Base-by-base conservation (phyloP, 2,329 filamentous ascomycete species). In the Gnomoniopsis sp. region DNA sequence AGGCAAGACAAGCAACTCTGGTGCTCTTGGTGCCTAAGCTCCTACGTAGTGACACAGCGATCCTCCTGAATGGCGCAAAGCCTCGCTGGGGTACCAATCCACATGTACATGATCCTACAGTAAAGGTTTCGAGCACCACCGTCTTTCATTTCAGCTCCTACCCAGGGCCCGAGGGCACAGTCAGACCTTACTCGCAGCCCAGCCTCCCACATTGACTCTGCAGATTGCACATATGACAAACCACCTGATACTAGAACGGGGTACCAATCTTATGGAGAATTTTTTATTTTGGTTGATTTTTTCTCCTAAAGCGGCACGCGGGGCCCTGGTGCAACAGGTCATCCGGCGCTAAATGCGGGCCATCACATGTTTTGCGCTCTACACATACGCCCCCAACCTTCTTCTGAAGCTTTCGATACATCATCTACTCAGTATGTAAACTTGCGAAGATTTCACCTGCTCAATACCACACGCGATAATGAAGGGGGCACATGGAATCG, bases 51-150 rank as follows among this genome's bases (percentile, higher is more conserved):
- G 49, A 12, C n/a, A 51, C 49, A 50, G 17, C 34, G 48, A 60
- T 60, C 49, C 33, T 43, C 19, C 38, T 38, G 47, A 11, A 36
- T 47, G 10, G 41, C 49, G 55, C 47, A 59, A 46, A 43, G 38
- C 38, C 53, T 52, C 21, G 38, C 26, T 49, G 49, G 34, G 49
- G 4, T 38, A 23, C 26, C 26, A 4, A 30, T 57, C 46, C 30
- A 60, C 57, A 60, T 57, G 48, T 41, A 49, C 56, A 0, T 57
- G 26, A 53, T 60, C 58, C 49, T 53, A 53, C 58, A 44, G 44
- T 54, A 30, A 30, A 47, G n/a, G 52, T 54, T 21, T 38, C 52
- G 26, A 48, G 33, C 19, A 38, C 23, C n/a, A 30, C 26, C 26
- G 26, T 30, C 26, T 8, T 30, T 23, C 14, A 14, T 21, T 41